These are phyloP conservation scores for Hyphodiscus hymeniophilus DNA, from an alignment of 495 filamentous ascomycete genomes.

Conservation along the genomic window DNA sequence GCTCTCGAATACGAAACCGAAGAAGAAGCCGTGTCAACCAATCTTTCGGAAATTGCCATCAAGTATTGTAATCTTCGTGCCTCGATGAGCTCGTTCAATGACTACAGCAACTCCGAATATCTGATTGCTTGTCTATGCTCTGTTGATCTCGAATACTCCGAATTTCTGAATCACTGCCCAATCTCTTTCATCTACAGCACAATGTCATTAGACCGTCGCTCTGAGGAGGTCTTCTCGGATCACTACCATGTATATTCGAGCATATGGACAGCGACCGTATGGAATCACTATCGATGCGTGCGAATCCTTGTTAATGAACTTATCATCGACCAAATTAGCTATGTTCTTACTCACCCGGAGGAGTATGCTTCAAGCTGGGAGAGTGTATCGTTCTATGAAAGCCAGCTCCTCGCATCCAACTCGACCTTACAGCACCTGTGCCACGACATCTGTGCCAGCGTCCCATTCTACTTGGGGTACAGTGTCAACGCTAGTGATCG, in stretches of 20 bases:
- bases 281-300: conserved; percentile 41
- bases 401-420: conserved; percentile 22
- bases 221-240: conserved; percentile 21
- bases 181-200: conserved; percentile 14
- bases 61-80: conserved; percentile 14
- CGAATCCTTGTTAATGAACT: conserved; percentile 38
- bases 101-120: conserved; percentile 26
- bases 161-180: conserved; percentile 34
- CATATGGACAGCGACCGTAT: conserved; percentile 33
- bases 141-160: conserved; percentile 34
- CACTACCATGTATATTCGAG: conserved; percentile 38
- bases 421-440: conserved; percentile 30
- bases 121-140: conserved; percentile 30
- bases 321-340: conserved; percentile 22
- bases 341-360: conserved; percentile 2
- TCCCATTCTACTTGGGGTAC: conserved; percentile 33
- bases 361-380: not conserved
- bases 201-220: not conserved
- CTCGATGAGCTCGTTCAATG: conserved; percentile 9
- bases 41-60: conserved; percentile 7
- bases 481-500: not conserved
- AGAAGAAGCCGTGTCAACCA: conserved; percentile 4
- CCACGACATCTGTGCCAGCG: conserved; percentile 37
- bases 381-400: conserved; percentile 4
- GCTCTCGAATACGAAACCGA: conserved; percentile 4